phyloP scores from a whole-genome alignment of 176 grass and related monocot genomes.

The Puccinellia tenuiflora region DNA sequence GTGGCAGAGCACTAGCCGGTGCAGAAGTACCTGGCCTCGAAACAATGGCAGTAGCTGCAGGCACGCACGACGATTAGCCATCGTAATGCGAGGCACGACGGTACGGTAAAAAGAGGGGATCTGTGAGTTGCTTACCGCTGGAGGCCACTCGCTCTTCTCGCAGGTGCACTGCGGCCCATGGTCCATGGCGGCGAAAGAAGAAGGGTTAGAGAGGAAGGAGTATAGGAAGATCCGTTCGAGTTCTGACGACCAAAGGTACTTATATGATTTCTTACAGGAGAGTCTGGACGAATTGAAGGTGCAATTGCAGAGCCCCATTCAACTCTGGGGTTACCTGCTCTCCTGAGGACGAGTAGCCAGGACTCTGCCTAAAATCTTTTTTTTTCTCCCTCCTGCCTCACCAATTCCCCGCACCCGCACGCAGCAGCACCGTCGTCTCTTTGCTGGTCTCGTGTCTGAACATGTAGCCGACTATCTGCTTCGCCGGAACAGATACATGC shows the following conservation, averaged over 20 bases:
- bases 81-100: too few species aligned
- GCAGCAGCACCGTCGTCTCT: not conserved
- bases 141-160: constrained; percentile 5
- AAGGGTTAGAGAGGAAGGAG: not conserved
- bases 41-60: constrained; percentile 20
- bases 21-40: not conserved
- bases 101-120: not conserved
- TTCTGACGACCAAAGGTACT: not conserved
- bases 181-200: not conserved
- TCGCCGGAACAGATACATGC: not conserved
- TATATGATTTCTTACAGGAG: not conserved
- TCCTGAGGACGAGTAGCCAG: too few species aligned
- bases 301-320: not conserved
- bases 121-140: not conserved
- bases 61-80: too few species aligned
- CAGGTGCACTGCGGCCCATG: not conserved
- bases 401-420: not conserved
- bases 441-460: not conserved
- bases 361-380: not conserved
- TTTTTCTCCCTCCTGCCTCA: not conserved
- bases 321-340: not conserved
- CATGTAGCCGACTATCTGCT: not conserved
- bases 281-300: not conserved
- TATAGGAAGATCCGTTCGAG: not conserved
- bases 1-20: not conserved